phyloP scores from a whole-genome alignment of 179 eudicot species.

The Amaranthus tricolor region DNA sequence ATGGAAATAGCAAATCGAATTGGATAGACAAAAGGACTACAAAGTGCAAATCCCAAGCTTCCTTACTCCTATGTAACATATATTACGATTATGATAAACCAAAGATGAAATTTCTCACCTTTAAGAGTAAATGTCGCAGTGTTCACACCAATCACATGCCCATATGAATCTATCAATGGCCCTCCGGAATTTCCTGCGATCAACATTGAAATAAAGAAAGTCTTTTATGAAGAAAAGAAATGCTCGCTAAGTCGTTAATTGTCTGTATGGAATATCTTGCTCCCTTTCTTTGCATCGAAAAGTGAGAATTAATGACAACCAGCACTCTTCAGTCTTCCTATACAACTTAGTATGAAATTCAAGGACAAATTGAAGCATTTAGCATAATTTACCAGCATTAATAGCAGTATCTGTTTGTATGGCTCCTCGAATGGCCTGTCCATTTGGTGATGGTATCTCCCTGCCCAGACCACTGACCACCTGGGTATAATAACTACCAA shows the following conservation, averaged over 20 bases:
- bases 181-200: conserved; percentile 88
- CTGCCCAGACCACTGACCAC: conserved; percentile 95
- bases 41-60: background rate
- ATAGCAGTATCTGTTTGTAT: conserved; percentile 99
- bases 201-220: conserved; percentile 2
- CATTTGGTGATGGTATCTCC: conserved; percentile 96
- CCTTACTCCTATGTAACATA: background rate
- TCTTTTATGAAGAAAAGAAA: background rate
- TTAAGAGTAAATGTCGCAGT: conserved; percentile 90
- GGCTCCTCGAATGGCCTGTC: conserved; percentile 87
- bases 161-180: conserved; percentile 77
- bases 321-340: background rate
- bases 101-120: conserved; percentile 36
- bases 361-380: background rate
- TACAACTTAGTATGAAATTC: background rate
- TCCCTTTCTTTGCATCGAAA: background rate
- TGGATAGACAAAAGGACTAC: background rate
- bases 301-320: background rate
- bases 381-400: conserved; percentile 58
- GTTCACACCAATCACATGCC: conserved; percentile 92
- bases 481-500: conserved; percentile 33
- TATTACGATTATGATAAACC: background rate
- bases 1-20: too few relatives aligned
- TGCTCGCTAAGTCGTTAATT: background rate
- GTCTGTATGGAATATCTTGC: background rate